Evolutionary conservation across 306 rosid species (phyloP).

Genomic region (Trichosanthes cucumerina): DNA sequence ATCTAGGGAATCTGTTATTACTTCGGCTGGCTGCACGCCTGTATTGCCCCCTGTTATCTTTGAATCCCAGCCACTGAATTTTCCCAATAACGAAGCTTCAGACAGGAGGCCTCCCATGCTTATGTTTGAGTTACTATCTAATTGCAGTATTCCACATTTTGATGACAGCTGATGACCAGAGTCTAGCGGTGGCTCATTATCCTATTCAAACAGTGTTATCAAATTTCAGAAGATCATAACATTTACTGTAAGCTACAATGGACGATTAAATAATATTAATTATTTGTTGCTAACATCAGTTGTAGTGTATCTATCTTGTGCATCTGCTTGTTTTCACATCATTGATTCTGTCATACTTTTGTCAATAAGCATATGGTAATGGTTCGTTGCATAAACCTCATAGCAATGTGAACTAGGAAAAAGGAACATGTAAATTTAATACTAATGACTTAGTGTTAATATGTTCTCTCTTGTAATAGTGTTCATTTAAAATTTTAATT

Average conservation of each 20-base stretch:
- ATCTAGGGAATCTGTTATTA: conserved; percentile 47
- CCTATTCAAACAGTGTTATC: conserved; percentile 20
- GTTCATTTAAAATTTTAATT: neutral
- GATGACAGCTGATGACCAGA: conserved; percentile 26
- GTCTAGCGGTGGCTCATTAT: conserved; percentile 20
- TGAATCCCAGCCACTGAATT: conserved; percentile 12
- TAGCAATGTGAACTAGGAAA: neutral
- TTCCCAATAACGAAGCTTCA: conserved; percentile 31
- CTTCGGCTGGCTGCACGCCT: conserved; percentile 21
- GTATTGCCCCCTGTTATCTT: conserved; percentile 15
- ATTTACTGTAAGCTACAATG: neutral
- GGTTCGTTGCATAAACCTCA: neutral
- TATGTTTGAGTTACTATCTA: conserved; percentile 28
- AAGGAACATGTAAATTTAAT: neutral
- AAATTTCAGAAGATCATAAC: conserved; percentile 12
- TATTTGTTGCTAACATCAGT: neutral
- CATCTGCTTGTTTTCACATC: neutral
- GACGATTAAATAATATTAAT: neutral
- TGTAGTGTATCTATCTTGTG: neutral
- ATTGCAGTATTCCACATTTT: conserved; percentile 21
- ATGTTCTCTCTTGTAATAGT: neutral
- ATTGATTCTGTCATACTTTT: neutral
- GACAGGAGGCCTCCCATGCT: conserved; percentile 42
- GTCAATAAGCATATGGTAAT: neutral
- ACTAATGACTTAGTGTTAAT: too few relatives aligned